Evolutionary conservation across 257 asterid genomes (phyloP).

Genomic region (Echium plantagineum): DNA sequence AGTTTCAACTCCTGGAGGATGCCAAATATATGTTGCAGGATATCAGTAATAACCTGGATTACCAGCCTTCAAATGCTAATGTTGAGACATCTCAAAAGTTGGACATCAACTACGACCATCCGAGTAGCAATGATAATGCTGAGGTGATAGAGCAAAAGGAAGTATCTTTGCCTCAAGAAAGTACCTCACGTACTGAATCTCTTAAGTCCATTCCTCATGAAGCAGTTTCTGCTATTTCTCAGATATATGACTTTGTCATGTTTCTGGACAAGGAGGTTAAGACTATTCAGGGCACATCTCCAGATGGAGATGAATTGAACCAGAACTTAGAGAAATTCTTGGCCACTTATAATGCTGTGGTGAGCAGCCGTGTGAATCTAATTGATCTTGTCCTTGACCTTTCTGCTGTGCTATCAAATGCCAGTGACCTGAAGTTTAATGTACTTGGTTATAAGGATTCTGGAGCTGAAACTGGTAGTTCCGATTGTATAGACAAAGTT

Average conservation of each 20-base stretch:
- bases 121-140: slow-evolving; percentile 17
- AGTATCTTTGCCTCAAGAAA: slow-evolving; percentile 20
- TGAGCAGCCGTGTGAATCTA: slow-evolving; percentile 25
- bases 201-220: slow-evolving; percentile 30
- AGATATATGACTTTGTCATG: slow-evolving; percentile 49
- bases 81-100: slow-evolving; percentile 21
- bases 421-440: slow-evolving; percentile 42
- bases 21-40: slow-evolving; percentile 46
- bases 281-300: slow-evolving; percentile 42
- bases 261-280: slow-evolving; percentile 64
- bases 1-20: slow-evolving; percentile 40
- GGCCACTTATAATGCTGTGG: slow-evolving; percentile 44
- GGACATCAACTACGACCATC: slow-evolving; percentile 17
- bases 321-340: slow-evolving; percentile 33
- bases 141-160: slow-evolving; percentile 23
- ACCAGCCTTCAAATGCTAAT: slow-evolving; percentile 21
- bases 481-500: slow-evolving; percentile 85
- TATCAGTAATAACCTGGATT: slow-evolving; percentile 25
- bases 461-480: slow-evolving; percentile 53
- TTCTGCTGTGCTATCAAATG: slow-evolving; percentile 51
- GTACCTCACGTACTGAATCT: slow-evolving; percentile 18
- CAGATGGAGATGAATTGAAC: slow-evolving; percentile 8
- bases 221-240: slow-evolving; percentile 45
- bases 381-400: slow-evolving; percentile 54
- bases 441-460: slow-evolving; percentile 58